Conservation (phyloP, 306 rosid species). For the Glycyrrhiza uralensis region DNA sequence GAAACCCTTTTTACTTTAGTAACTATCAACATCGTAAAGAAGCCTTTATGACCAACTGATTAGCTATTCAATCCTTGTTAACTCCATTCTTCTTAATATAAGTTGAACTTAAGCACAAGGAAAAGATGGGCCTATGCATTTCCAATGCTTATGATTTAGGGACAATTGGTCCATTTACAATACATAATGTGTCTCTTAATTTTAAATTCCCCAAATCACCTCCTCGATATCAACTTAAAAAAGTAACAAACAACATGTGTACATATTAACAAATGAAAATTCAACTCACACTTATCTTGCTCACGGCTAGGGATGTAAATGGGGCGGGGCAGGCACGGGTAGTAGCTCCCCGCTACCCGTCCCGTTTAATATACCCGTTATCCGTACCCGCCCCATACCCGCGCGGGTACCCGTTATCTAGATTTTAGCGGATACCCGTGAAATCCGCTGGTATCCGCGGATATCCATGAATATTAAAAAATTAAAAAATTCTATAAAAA, state of each 20-base stretch:
- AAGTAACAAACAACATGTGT: neutral
- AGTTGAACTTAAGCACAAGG: neutral
- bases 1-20: no score
- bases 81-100: neutral
- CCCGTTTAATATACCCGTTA: no score
- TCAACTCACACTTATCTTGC: conserved; percentile 35
- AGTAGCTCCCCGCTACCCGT: no score
- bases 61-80: neutral
- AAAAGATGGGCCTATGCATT: neutral
- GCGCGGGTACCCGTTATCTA: no score
- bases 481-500: no score
- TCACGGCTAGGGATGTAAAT: no score
- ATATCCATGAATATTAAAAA: no score
- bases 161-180: neutral
- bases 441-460: no score
- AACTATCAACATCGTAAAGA: neutral
- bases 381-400: no score
- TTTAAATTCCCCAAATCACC: neutral
- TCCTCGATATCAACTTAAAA: neutral
- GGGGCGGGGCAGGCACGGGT: no score
- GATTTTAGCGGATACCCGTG: no score
- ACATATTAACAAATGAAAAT: neutral
- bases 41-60: neutral
- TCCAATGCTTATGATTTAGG: neutral
- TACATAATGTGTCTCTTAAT: neutral